These are phyloP conservation scores for Filosporella fistucella DNA, from an alignment of 495 filamentous ascomycete genomes.

Conservation along the genomic window DNA sequence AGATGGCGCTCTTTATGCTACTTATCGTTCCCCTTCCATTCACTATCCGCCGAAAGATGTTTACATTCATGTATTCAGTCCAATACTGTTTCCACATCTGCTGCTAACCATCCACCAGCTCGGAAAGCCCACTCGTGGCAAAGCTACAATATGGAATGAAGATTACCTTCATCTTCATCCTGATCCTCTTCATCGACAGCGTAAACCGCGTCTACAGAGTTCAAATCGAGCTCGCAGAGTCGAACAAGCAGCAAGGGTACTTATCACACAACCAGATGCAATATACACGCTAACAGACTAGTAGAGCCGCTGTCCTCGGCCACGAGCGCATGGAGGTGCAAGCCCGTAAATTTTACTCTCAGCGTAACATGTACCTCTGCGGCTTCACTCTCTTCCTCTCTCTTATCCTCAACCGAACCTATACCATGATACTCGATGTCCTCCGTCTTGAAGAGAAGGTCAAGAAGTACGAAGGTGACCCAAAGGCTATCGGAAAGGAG, in stretches of 20 bases:
- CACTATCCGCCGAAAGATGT: constrained; percentile 79
- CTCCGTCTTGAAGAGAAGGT: constrained; percentile 91
- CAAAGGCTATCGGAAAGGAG: constrained; percentile 68
- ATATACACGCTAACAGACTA: constrained; percentile 16
- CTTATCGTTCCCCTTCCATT: constrained; percentile 92
- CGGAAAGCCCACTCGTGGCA: constrained; percentile 66
- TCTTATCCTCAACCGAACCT: constrained; percentile 97
- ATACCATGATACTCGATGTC: constrained; percentile 92
- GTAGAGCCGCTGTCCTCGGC: constrained; percentile 68
- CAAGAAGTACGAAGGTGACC: constrained; percentile 78
- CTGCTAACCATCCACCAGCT: constrained; percentile 42
- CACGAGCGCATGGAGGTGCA: constrained; percentile 96
- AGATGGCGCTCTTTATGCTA: constrained; percentile 91
- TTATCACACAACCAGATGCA: constrained; percentile 9
- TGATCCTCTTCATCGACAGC: constrained; percentile 97
- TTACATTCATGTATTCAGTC: constrained; percentile 56
- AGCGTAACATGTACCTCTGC: constrained; percentile 99
- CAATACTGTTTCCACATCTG: background rate
- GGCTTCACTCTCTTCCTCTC: constrained; percentile 99
- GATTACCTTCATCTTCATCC: constrained; percentile 98
- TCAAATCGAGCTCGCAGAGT: constrained; percentile 73
- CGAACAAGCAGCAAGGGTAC: constrained; percentile 45
- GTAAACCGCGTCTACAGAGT: constrained; percentile 98
- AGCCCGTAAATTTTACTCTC: constrained; percentile 99
- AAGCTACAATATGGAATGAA: constrained; percentile 53